These are phyloP conservation scores for Boechera stricta DNA, from an alignment of 345 rosid species.

Conservation along the genomic window DNA sequence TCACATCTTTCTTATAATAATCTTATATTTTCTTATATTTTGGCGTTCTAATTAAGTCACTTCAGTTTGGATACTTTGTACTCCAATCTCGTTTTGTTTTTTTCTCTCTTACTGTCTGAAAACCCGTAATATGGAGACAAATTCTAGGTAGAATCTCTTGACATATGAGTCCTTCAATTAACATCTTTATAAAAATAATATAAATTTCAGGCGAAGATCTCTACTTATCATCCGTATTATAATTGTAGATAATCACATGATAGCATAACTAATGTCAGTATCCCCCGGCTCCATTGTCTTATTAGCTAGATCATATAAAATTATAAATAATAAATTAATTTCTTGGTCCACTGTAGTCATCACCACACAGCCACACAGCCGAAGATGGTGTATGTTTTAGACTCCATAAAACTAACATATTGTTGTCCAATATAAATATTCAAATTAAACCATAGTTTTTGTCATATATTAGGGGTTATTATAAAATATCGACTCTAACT, in stretches of 20 bases:
- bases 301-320: conserved; percentile 16
- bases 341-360: conserved; percentile 36
- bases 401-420: conserved; percentile 5
- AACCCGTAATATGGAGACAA: conserved; percentile 40
- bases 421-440: conserved; percentile 4
- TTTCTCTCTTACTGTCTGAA: conserved; percentile 15
- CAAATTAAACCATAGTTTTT: conserved; percentile 15
- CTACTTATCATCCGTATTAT: conserved; percentile 37
- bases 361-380: conserved; percentile 22
- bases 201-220: conserved; percentile 22
- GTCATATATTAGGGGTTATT: conserved; percentile 23
- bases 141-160: conserved; percentile 31
- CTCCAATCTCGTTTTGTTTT: conserved; percentile 40
- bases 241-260: conserved; percentile 28
- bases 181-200: conserved; percentile 16
- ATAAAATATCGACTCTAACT: conserved; percentile 22
- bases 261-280: conserved; percentile 28
- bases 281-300: conserved; percentile 20
- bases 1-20: background rate
- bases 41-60: conserved; percentile 43
- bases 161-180: conserved; percentile 21
- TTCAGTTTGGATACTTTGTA: conserved; percentile 36
- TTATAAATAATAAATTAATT: conserved; percentile 6
- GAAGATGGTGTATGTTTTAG: conserved; percentile 16
- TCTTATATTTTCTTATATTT: background rate